Evolutionary conservation across 805 yeast genomes (phyloP).

Genomic region (Zygoascus tannicola): DNA sequence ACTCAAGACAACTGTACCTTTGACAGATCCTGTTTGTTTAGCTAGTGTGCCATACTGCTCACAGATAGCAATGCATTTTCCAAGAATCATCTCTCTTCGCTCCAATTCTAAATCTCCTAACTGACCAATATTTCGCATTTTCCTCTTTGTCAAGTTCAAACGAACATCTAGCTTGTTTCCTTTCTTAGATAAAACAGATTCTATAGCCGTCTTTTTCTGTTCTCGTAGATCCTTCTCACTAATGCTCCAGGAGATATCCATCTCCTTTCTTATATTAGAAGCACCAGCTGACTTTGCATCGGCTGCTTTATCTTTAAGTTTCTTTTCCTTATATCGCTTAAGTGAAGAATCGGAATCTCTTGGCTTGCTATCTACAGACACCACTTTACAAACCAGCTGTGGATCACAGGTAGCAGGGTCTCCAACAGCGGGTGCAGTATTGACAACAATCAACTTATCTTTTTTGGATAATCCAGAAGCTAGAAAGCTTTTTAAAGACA

Average conservation of each 20-base stretch:
- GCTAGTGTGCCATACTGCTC: slow-evolving; percentile 19
- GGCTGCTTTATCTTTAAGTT: slow-evolving; percentile 7
- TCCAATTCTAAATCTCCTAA: slow-evolving; percentile 22
- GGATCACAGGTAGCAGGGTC: slow-evolving; percentile 14
- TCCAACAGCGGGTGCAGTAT: slow-evolving; percentile 2
- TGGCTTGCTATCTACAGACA: slow-evolving; percentile 2
- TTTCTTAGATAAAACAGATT: slow-evolving; percentile 21
- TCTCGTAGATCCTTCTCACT: slow-evolving; percentile 24
- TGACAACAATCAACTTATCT: slow-evolving; percentile 17
- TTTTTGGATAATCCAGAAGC: background rate
- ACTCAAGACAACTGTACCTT: slow-evolving; percentile 13
- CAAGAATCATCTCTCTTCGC: slow-evolving; percentile 21
- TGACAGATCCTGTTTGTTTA: slow-evolving; percentile 12
- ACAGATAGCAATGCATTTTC: slow-evolving; percentile 16
- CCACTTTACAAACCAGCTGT: slow-evolving; percentile 18
- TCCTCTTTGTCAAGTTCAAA: slow-evolving; percentile 15
- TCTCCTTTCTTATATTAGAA: slow-evolving; percentile 12
- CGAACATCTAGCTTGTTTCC: slow-evolving; percentile 23
- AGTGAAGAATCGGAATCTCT: background rate
- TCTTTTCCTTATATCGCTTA: slow-evolving; percentile 1
- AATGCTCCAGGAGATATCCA: slow-evolving; percentile 27
- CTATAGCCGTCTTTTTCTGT: slow-evolving; percentile 26
- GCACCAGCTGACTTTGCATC: slow-evolving; percentile 7
- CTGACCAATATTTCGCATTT: slow-evolving; percentile 4
- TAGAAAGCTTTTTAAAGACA: slow-evolving; percentile 9